Percentiles rank a stretch among this genome's conserved stretches.
phyloP scores from a whole-genome alignment of 345 rosid genomes.

The Arabidopsis suecica region DNA sequence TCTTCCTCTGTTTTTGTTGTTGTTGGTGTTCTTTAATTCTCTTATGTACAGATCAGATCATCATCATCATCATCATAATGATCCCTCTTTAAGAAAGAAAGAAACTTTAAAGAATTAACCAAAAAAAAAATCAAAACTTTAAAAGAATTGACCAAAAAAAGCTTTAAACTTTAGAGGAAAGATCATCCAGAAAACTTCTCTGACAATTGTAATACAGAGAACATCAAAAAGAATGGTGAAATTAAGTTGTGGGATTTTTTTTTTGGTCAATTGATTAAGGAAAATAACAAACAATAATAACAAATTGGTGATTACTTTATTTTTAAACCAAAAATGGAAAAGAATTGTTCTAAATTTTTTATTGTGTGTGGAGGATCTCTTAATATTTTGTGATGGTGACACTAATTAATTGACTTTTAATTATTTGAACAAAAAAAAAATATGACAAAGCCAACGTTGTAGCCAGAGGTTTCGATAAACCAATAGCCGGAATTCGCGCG shows the following conservation, averaged over 20 bases:
- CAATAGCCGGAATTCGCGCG: slow-evolving; percentile 36
- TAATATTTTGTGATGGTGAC: slow-evolving; percentile 30
- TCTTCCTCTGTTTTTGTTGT: background rate
- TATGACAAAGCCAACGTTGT: background rate
- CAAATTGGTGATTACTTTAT: slow-evolving; percentile 33
- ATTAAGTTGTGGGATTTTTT: too few species aligned
- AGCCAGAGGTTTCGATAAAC: slow-evolving; percentile 31
- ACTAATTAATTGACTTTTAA: slow-evolving; percentile 7
- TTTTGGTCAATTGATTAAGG: background rate
- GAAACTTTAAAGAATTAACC: background rate
- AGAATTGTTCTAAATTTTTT: background rate
- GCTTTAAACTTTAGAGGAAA: background rate
- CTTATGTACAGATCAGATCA: slow-evolving; percentile 24
- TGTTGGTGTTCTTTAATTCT: slow-evolving; percentile 21
- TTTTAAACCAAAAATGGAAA: slow-evolving; percentile 14
- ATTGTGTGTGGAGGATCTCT: background rate
- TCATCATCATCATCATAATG: slow-evolving; percentile 16
- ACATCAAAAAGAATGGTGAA: background rate
- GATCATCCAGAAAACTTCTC: slow-evolving; percentile 17
- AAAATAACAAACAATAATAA: background rate
- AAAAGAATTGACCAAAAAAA: background rate
- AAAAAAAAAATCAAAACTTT: slow-evolving; percentile 7
- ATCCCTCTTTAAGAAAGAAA: slow-evolving; percentile 22
- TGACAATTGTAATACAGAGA: slow-evolving; percentile 6
- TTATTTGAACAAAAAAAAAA: background rate